These are phyloP conservation scores for Nicotiana rustica DNA, from an alignment of 305 asterid species.

Conservation along the genomic window DNA sequence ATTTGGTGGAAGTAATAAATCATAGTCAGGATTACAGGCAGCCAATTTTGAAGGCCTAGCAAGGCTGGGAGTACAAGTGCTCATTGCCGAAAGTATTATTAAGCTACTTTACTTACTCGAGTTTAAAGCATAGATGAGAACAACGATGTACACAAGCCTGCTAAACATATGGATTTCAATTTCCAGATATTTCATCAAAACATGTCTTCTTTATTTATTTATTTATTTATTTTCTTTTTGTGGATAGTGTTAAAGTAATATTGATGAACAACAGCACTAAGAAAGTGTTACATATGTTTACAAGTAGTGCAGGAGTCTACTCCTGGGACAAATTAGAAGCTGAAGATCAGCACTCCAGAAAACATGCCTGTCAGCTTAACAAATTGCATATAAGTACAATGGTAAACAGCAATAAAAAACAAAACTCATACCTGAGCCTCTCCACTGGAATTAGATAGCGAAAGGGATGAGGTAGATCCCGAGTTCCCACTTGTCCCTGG, in stretches of 20 bases:
- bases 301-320: not conserved
- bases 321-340: constrained; percentile 16
- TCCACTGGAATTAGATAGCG: constrained; percentile 88
- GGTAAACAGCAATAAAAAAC: not conserved
- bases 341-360: constrained; percentile 16
- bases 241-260: too few species aligned
- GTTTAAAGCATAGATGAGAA: constrained; percentile 5
- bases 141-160: constrained; percentile 7
- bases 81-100: not conserved
- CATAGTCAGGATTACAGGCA: not conserved
- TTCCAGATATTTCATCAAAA: constrained; percentile 20
- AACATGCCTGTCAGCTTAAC: not conserved
- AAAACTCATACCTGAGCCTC: constrained; percentile 76
- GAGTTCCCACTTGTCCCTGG: constrained; percentile 82
- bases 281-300: too few species aligned
- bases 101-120: constrained; percentile 17
- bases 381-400: not conserved
- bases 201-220: not conserved
- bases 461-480: constrained; percentile 72
- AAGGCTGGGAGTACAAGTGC: not conserved
- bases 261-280: too few species aligned
- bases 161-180: not conserved
- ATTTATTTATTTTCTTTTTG: not conserved
- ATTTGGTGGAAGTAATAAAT: not conserved
- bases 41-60: not conserved